Base-by-base conservation (phyloP, 257 asterid species). In the Euphrasia confusa region DNA sequence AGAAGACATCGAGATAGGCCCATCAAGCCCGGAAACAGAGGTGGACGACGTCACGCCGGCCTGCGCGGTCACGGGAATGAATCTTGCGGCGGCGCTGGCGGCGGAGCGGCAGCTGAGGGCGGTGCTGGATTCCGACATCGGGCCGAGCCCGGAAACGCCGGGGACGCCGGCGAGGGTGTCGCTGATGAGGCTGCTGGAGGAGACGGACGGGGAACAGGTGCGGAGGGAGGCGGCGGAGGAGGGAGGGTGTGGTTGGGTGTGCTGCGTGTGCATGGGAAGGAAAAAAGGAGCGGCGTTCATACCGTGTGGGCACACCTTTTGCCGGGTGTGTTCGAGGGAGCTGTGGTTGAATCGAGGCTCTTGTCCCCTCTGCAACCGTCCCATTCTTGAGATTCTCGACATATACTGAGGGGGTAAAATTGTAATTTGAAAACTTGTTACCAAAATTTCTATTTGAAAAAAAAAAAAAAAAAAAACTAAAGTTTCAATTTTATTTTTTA, bases 241-340 rank as follows among this genome's bases (percentile, higher is more conserved):
- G 21, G 68, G 24, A 11, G 86, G 84, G 4, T 40, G 75, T n/a
- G 96, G 86, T 77, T 61, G 71, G 9, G 56, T 80, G 86, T 86
- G 98, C 73, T 92, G 98, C 81, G 95, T 88, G 86, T 92, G 97
- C 86, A 81, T 92, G 96, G 90, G 84, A 72, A 84, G 95, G 77
- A 86, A 77, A 55, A 92, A 79, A 54, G 95, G 87, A 0, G 98
- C 97, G 40, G 97, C 98, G 3, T 86, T 92, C 75, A 88, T 92
- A 63, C 98, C 98, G 63, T 92, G 98, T 76, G 98, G 98, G 4
- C 98, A 92, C 79, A 89, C 97, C 30, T 92, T 83, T 72, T 92
- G 98, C 74, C 78, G 97, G 60, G 89, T 83, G 73, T 92, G 98
- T 74, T 81, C 95, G 15, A 81, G 97, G 57, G 97, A 92, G 76